Conservation (phyloP, 257 asterid species). For the Dorcoceras hygrometricum region DNA sequence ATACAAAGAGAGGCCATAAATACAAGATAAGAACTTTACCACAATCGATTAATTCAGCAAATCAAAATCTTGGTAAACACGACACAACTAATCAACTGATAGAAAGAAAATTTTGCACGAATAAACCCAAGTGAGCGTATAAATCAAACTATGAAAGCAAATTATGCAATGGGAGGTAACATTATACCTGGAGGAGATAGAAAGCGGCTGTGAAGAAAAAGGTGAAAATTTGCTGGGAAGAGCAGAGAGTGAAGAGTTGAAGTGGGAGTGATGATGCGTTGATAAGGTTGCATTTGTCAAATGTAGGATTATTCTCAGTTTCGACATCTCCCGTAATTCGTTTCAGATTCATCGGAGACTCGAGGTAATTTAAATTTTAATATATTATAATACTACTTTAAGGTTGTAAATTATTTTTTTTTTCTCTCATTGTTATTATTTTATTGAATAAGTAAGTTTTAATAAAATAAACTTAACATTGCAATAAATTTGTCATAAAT, state of each 20-base stretch:
- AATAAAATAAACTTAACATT: too few species aligned
- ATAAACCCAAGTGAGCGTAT: not conserved
- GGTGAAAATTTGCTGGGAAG: slow-evolving; percentile 10
- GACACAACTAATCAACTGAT: not conserved
- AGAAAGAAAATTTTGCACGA: not conserved
- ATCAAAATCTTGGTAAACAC: slow-evolving; percentile 16
- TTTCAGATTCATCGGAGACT: too few species aligned
- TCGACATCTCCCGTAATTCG: too few species aligned
- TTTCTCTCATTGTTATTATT: too few species aligned
- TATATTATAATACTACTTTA: too few species aligned
- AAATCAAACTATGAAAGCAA: slow-evolving; percentile 2
- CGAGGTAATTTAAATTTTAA: too few species aligned
- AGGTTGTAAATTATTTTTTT: too few species aligned
- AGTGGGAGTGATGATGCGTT: slow-evolving; percentile 5
- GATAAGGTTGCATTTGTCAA: not conserved
- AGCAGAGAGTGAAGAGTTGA: slow-evolving; percentile 20
- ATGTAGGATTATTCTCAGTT: too few species aligned
- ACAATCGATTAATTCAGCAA: not conserved
- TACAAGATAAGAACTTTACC: not conserved
- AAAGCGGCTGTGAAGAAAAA: slow-evolving; percentile 13
- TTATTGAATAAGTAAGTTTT: too few species aligned
- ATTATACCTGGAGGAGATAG: slow-evolving; percentile 34
- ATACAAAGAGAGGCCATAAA: not conserved
- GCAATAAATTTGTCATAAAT: too few species aligned
- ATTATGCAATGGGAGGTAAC: not conserved